Evolutionary conservation across 2,329 filamentous ascomycete species (phyloP), one percentile per base, ranked within the genome.

Genomic region (Calonectria pseudoreteaudii): DNA sequence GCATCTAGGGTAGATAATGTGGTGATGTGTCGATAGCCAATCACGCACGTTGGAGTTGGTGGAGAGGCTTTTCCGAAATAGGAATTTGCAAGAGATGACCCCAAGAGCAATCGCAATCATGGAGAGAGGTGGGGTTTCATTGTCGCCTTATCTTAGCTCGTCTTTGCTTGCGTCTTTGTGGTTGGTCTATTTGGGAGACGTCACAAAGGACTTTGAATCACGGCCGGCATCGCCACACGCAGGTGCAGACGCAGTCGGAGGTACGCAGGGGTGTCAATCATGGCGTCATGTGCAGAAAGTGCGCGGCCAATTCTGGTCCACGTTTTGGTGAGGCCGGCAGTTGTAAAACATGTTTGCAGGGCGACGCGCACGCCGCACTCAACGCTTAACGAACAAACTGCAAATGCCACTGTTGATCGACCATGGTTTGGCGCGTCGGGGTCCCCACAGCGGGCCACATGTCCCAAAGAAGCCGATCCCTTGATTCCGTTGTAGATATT

Each of bases 51-150:
- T 13, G 26, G 7, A 4, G 20, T 9, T 11, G 2, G 13, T n/a
- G 16, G 30, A 16, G 4, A 18, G 8, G 34, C 69, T 60, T 68
- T 38, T 30, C 67, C 66, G 1, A 36, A 67, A 77, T 47, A 50
- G 74, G 75, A 77, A 76, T 75, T 58, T 76, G 6, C n/a, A 76
- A 75, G 75, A 76, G 74, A 76, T 75, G 72, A 1, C 52, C 50
- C 16, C n/a, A n/a, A 56, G 28, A 56, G 30, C 28, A 13, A 6
- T 9, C n/a, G 52, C 16, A 13, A 56, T 56, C 7, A 56, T 56
- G 28, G 30, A 30, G n/a, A n/a, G n/a, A 56, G 34, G 50, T 20
- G 50, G 50, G 34, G 50, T 23, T 18, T 53, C 26, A 53, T 53
- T 31, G 26, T 28, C 26, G 49, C 0, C 23, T 52, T 28, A 52